Base-by-base conservation (phyloP, 2,329 filamentous ascomycete genomes). In the Fonsecaea pugnacius region DNA sequence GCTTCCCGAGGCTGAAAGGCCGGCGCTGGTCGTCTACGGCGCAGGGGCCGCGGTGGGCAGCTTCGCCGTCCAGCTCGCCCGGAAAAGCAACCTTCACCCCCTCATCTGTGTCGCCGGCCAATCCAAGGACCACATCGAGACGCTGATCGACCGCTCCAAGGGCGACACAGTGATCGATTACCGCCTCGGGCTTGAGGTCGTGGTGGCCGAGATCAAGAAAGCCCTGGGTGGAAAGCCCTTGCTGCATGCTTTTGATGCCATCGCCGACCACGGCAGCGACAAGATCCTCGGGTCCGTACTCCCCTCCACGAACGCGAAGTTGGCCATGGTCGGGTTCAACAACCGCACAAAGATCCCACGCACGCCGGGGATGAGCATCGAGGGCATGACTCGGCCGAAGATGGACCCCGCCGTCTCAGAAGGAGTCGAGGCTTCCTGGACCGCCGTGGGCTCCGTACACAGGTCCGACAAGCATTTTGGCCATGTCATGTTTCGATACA, bases 81-180 rank as follows among this genome's bases (percentile, higher is more conserved):
- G 68, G 4, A 75, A 76, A 8, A 80, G 80, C 64, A 84, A 85
- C 71, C 84, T 89, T 65, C 85, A 88, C 73, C 87, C 87, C 0
- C 75, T 89, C 50, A 85, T 89, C 67, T 82, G 80, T 64, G 78
- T 89, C 7, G 85, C 86, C 0, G 87, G 87, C 6, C 76, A 56
- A 12, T 83, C 83, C 5, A 73, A 73, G 8, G 70, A 79, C 2
- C 83, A 83, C 68, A 84, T 88, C 3, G 77, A 83, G 72, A 73
- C 70, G 0, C 74, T 87, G 35, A 80, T 88, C 60, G 82, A 86
- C 70, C 72, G 18, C n/a, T 30, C 33, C 12, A 84, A 83, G 70
- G 85, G 86, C 32, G 86, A 89, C 70, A 75, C 77, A 1, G 75
- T 89, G 16, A 72, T 89, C 61, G 86, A 89, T 75, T 88, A 89